These are phyloP conservation scores for Cicer arietinum DNA, from an alignment of 306 rosid genomes.

Conservation along the genomic window DNA sequence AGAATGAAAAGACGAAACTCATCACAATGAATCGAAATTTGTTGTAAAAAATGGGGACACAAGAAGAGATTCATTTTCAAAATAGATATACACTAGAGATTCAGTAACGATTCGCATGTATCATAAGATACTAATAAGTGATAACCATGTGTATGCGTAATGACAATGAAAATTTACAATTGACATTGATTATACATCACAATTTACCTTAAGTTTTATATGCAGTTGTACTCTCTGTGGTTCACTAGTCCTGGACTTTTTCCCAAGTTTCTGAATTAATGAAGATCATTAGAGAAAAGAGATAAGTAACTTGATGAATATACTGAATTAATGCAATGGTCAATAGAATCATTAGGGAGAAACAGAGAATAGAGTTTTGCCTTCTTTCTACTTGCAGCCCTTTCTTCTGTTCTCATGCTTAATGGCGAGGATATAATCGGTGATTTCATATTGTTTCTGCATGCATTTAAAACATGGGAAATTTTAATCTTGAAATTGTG, in stretches of 20 bases:
- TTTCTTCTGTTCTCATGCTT: conserved; percentile 69
- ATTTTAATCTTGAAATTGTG: conserved; percentile 36
- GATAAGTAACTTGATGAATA: neutral
- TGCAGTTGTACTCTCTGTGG: conserved; percentile 55
- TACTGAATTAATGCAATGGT: neutral
- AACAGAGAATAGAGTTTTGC: conserved; percentile 47
- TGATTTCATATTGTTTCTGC: conserved; percentile 65
- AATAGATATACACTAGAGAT: neutral
- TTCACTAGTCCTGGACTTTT: conserved; percentile 60
- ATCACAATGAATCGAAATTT: neutral
- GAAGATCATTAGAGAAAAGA: conserved; percentile 2
- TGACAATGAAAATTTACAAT: neutral
- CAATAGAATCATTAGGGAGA: neutral
- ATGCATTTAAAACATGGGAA: conserved; percentile 54
- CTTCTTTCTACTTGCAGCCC: conserved; percentile 70
- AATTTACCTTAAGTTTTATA: conserved; percentile 58
- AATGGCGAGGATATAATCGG: conserved; percentile 64
- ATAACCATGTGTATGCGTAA: too few species aligned
- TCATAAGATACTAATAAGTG: neutral
- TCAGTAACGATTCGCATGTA: neutral
- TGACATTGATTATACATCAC: neutral
- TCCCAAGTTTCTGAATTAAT: conserved; percentile 64
- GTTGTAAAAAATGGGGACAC: neutral
- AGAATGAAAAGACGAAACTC: neutral
- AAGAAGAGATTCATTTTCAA: neutral